phyloP scores from a whole-genome alignment of 1,284 basidiomycete species.

The Vanrija humicola region DNA sequence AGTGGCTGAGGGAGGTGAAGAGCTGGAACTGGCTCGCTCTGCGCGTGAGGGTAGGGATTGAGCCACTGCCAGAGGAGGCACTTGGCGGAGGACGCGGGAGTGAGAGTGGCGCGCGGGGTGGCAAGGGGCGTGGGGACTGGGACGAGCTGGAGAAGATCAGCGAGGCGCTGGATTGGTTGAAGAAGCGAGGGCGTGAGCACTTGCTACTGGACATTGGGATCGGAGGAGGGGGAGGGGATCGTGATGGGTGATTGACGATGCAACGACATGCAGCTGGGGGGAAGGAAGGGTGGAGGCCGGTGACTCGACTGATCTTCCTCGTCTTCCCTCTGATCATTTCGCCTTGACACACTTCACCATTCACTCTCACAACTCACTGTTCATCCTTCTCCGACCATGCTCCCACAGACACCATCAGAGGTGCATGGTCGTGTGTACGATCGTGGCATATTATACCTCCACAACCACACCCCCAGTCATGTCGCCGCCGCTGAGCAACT shows the following conservation, averaged over 20 bases:
- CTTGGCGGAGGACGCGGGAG: slow-evolving; percentile 19
- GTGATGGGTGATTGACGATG: too few species aligned
- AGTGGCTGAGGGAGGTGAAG: slow-evolving; percentile 64
- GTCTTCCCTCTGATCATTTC: not conserved
- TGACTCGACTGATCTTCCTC: not conserved
- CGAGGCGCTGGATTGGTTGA: slow-evolving; percentile 66
- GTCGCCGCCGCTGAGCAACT: not conserved
- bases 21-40: slow-evolving; percentile 74
- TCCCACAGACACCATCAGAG: not conserved
- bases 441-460: not conserved
- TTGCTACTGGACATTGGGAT: slow-evolving; percentile 64
- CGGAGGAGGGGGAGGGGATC: slow-evolving; percentile 41
- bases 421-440: not conserved
- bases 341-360: not conserved
- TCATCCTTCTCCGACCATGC: not conserved
- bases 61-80: slow-evolving; percentile 16
- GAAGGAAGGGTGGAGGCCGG: too few species aligned
- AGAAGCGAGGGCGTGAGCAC: slow-evolving; percentile 53
- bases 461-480: not conserved
- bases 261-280: too few species aligned
- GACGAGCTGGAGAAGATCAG: slow-evolving; percentile 64
- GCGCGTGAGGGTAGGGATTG: slow-evolving; percentile 55
- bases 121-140: slow-evolving; percentile 43
- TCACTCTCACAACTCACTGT: not conserved
- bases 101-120: slow-evolving; percentile 30